Percentiles rank a stretch among this genome's conserved stretches.
Conservation (phyloP, 345 rosid species). For the Aurinia saxatilis region DNA sequence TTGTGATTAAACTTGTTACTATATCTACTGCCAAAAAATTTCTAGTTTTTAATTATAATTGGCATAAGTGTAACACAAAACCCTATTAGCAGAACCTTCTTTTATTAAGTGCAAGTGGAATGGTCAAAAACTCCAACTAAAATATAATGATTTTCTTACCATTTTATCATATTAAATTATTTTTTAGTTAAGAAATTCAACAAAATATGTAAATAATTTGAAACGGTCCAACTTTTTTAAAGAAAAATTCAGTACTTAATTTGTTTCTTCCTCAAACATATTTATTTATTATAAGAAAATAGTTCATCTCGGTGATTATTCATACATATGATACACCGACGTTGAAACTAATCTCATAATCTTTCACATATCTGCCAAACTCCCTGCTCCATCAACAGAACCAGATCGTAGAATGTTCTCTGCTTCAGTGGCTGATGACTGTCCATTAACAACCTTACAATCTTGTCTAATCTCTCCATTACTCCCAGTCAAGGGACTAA, state of each 20-base stretch:
- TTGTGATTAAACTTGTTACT: too few species aligned
- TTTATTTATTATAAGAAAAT: background rate
- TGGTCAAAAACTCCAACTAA: too few species aligned
- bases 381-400: background rate
- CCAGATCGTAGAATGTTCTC: constrained; percentile 3
- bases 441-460: constrained; percentile 43
- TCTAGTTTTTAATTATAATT: background rate
- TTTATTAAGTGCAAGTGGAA: too few species aligned
- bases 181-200: too few species aligned
- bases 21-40: background rate
- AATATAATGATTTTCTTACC: too few species aligned
- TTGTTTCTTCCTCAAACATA: background rate
- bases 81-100: background rate
- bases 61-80: background rate
- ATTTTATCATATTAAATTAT: too few species aligned
- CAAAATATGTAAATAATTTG: too few species aligned
- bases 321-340: constrained; percentile 3
- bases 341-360: background rate
- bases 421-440: constrained; percentile 10
- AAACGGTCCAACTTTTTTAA: too few species aligned
- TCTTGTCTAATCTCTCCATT: constrained; percentile 51
- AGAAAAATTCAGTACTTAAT: background rate
- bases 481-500: constrained; percentile 42
- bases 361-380: constrained; percentile 10
- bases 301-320: background rate